Percentiles rank a stretch among this genome's conserved stretches.
Conservation (phyloP, 305 asterid genomes). For the Rubia balearica region DNA sequence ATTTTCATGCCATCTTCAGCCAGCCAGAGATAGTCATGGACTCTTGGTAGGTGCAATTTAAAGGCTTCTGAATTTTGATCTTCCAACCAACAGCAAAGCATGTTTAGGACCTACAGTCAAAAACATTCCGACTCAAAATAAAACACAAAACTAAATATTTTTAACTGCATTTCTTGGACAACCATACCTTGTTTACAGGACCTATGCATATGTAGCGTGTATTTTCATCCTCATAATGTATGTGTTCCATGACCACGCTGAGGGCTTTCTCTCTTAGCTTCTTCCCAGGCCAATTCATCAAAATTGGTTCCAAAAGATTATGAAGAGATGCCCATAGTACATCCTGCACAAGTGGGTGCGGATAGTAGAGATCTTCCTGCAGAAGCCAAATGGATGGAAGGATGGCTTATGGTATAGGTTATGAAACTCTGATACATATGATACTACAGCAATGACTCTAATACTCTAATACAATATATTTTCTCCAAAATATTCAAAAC, state of each 20-base stretch:
- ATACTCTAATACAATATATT: neutral
- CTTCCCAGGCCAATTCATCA: slow-evolving; percentile 95
- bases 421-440: neutral
- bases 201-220: slow-evolving; percentile 95
- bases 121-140: neutral
- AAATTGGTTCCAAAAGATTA: slow-evolving; percentile 75
- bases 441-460: neutral
- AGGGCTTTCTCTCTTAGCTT: slow-evolving; percentile 80
- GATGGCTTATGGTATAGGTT: slow-evolving; percentile 10
- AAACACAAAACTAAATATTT: neutral
- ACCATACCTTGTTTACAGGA: slow-evolving; percentile 86
- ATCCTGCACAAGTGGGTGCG: slow-evolving; percentile 83
- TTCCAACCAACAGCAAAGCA: slow-evolving; percentile 99
- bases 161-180: no score
- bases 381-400: slow-evolving; percentile 18
- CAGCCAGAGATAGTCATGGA: slow-evolving; percentile 81
- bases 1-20: slow-evolving; percentile 99
- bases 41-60: slow-evolving; percentile 82
- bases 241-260: slow-evolving; percentile 69
- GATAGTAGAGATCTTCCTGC: slow-evolving; percentile 42
- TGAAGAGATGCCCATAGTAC: slow-evolving; percentile 88
- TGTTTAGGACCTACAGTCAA: slow-evolving; percentile 57
- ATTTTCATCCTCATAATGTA: slow-evolving; percentile 97
- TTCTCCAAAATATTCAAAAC: neutral
- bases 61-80: slow-evolving; percentile 86